phyloP scores from a whole-genome alignment of 768 basidiomycete species.

The Hypholoma sublateritium region DNA sequence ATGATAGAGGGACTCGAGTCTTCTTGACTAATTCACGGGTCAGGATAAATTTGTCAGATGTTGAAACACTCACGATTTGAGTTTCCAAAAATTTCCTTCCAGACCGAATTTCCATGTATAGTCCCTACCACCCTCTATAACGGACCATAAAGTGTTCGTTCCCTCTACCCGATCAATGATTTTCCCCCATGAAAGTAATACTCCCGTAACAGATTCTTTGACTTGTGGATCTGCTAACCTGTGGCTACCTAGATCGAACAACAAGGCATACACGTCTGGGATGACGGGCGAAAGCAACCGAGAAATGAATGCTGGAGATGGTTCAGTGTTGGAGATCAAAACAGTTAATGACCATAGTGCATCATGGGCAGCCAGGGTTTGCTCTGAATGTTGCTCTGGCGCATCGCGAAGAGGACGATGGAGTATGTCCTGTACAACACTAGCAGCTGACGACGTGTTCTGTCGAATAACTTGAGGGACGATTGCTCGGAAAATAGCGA shows the following conservation, averaged over 20 bases:
- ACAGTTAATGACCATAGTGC: conserved; percentile 52
- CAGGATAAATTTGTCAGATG: neutral
- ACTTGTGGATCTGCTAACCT: conserved; percentile 67
- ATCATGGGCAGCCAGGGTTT: conserved; percentile 28
- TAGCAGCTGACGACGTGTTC: conserved; percentile 29
- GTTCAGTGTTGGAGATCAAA: conserved; percentile 75
- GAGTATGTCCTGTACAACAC: conserved; percentile 44
- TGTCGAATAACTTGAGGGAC: conserved; percentile 29
- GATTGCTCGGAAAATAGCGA: conserved; percentile 67
- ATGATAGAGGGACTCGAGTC: conserved; percentile 39
- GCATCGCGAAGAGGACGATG: conserved; percentile 49
- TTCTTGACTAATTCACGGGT: conserved; percentile 21
- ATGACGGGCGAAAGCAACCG: conserved; percentile 68
- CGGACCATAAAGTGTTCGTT: conserved; percentile 53
- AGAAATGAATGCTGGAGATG: conserved; percentile 67
- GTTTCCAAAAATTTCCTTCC: conserved; percentile 48
- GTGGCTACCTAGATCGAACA: conserved; percentile 48
- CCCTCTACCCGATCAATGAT: conserved; percentile 56
- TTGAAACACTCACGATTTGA: conserved; percentile 29
- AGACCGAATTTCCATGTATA: conserved; percentile 56
- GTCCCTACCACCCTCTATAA: conserved; percentile 49
- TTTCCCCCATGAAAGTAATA: conserved; percentile 77
- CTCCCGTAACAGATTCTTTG: conserved; percentile 55
- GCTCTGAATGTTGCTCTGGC: conserved; percentile 2
- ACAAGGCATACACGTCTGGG: conserved; percentile 63